Base-by-base conservation (phyloP, 148 eudicot species). In the Cornus kousa region DNA sequence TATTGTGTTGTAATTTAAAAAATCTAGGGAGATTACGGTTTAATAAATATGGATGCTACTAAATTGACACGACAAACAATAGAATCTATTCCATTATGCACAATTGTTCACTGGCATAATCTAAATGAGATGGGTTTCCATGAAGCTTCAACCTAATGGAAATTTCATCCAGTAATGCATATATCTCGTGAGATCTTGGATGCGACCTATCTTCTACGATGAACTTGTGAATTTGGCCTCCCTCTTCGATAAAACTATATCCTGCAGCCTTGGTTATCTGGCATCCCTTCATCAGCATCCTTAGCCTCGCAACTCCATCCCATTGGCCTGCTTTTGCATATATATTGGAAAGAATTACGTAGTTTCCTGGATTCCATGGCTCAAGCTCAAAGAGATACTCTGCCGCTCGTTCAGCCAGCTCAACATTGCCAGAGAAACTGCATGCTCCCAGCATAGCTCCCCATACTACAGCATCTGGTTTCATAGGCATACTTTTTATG, bases 161-260 rank as follows among this genome's bases (percentile, higher is more conserved):
- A 77, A 92, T 76, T 77, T 80, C 82, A 65, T 82, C 83, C 31
- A 93, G 68, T 16, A 86, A 65, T 10, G 75, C 68, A 76, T 86
- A 91, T 35, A 92, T 90, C 78, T 90, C 89, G 55, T 80, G 48
- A 23, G 83, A 83, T 69, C 81, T 85, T 2, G 91, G 88, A 79
- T 95, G 98, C 12, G 88, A 89, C 79, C 83, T 90, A 86, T 94
- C 98, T 40, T 87, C 94, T 0, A 91, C 97, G n/a, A 89, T 74
- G 76, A 94, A 95, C 83, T 87, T 87, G 78, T 93, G 92, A 76
- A 92, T 78, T 31, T 74, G 77, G 46, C 91, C 93, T 39, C 91
- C 90, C 80, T 84, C 91, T 85, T 93, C 98, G 9, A 95, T 82
- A 70, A 84, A 85, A 83, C 97, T 95, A 77, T 87, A 79, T 40